phyloP scores from a whole-genome alignment of 495 filamentous ascomycete genomes.

The Lichina pygmaea region DNA sequence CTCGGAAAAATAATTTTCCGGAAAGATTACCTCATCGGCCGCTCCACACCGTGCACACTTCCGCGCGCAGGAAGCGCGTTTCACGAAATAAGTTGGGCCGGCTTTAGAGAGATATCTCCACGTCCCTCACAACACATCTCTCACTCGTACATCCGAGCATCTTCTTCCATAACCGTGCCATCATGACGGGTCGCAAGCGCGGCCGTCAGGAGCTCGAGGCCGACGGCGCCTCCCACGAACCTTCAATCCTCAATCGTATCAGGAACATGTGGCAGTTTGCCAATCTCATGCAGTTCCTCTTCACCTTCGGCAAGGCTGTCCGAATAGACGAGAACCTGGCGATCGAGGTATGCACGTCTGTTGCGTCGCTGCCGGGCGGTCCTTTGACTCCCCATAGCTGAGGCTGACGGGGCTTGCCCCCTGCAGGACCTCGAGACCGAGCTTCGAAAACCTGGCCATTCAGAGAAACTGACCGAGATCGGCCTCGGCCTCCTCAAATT shows the following conservation, averaged over 20 bases:
- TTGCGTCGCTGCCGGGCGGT: too few species aligned
- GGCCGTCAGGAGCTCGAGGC: slow-evolving; percentile 38
- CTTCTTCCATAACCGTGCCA: not conserved
- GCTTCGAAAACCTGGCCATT: slow-evolving; percentile 49
- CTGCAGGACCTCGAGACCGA: slow-evolving; percentile 66
- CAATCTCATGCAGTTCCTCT: slow-evolving; percentile 78
- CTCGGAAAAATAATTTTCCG: too few species aligned
- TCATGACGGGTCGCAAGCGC: slow-evolving; percentile 41
- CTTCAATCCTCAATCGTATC: slow-evolving; percentile 33
- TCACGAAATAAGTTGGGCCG: too few species aligned
- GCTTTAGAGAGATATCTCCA: too few species aligned
- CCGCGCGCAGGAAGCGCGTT: too few species aligned
- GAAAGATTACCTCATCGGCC: too few species aligned
- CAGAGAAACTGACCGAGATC: slow-evolving; percentile 48
- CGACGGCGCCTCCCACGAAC: slow-evolving; percentile 19
- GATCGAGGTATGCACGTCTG: slow-evolving; percentile 41
- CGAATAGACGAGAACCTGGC: slow-evolving; percentile 70
- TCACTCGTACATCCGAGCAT: not conserved
- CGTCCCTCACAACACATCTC: not conserved
- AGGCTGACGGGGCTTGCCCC: not conserved
- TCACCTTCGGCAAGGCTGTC: slow-evolving; percentile 62
- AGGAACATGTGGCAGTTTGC: slow-evolving; percentile 90
- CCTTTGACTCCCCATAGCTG: not conserved
- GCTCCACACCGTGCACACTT: too few species aligned
- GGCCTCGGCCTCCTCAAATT: slow-evolving; percentile 77